Base-by-base conservation (phyloP, 106 monocot species). In the Chionographis japonica region DNA sequence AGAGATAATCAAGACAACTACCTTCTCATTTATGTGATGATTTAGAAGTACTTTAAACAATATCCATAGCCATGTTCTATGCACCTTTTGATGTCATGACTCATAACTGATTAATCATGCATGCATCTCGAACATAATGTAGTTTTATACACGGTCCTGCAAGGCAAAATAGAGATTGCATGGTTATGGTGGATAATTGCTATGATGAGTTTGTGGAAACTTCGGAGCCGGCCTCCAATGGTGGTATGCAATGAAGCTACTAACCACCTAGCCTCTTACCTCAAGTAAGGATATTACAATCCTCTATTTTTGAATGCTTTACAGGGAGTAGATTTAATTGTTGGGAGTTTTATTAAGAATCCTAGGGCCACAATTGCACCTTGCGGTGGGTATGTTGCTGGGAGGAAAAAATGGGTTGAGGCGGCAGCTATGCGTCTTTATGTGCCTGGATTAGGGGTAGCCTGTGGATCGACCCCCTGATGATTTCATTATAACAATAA, bases 191-290 rank as follows among this genome's bases (percentile, higher is more conserved):
- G 65, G 94, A 95, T 72, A 95, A 95, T 71, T 91, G 94, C 75
- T 95, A 95, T 81, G 94, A 85, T 58, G 91, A 95, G 77, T 94
- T 94, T 83, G 94, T 88, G 59, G 94, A 94, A 77, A 78, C 69
- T 66, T 74, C 67, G 9, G 94, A 95, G 58, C n/a, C n/a, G n/a
- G n/a, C 94, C 94, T 75, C 76, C 91, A 51, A 81, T 88, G 80
- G 88, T 91, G 91, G 94, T 94, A 88, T 61, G 86, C 42, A 4
- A 56, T 15, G 9, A 14, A 59, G 37, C 61, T 16, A 12, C 17
- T 61, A 10, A 60, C 3, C 50, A 36, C 40, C n/a, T n/a, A n/a
- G n/a, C n/a, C 15, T 12, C 42, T 57, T 51, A 14, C 64, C 1
- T 36, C 5, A 50, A 12, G 27, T 15, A 12, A 54, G 64, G 12